phyloP scores from a whole-genome alignment of 2,329 filamentous ascomycete species.

The Alternaria atra region DNA sequence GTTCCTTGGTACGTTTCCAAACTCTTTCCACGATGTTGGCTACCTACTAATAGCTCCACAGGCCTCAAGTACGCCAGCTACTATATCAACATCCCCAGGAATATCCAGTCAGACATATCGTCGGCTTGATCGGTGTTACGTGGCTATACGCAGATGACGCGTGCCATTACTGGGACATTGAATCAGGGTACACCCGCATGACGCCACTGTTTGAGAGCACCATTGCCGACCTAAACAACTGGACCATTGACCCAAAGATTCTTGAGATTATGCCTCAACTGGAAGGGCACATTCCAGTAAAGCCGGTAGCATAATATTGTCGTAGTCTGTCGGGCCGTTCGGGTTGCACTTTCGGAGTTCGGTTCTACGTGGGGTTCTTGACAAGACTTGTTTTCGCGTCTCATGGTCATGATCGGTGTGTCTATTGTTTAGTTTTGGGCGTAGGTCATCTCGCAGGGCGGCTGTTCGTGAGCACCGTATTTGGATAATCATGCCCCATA shows the following conservation, averaged over 20 bases:
- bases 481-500: slow-evolving; percentile 10
- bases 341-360: slow-evolving; percentile 11
- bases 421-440: slow-evolving; percentile 2
- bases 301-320: slow-evolving; percentile 20
- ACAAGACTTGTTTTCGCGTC: neutral
- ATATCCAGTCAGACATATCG: slow-evolving; percentile 36
- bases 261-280: slow-evolving; percentile 46
- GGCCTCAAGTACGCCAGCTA: slow-evolving; percentile 46
- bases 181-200: slow-evolving; percentile 44
- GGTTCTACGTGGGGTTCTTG: slow-evolving; percentile 4
- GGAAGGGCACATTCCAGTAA: slow-evolving; percentile 40
- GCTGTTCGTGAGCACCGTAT: neutral
- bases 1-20: slow-evolving; percentile 43
- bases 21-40: neutral
- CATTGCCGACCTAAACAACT: slow-evolving; percentile 43
- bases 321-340: neutral
- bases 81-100: slow-evolving; percentile 46
- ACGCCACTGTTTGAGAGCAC: slow-evolving; percentile 47
- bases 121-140: slow-evolving; percentile 40
- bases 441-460: slow-evolving; percentile 7
- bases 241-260: slow-evolving; percentile 47
- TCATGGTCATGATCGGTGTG: neutral
- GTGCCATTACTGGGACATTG: slow-evolving; percentile 50
- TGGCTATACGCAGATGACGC: slow-evolving; percentile 50
- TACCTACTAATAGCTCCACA: slow-evolving; percentile 27